Evolutionary conservation across 2,329 filamentous ascomycete species (phyloP), one percentile per base, ranked within the genome.

Genomic region (Pseudocercospora cruenta): DNA sequence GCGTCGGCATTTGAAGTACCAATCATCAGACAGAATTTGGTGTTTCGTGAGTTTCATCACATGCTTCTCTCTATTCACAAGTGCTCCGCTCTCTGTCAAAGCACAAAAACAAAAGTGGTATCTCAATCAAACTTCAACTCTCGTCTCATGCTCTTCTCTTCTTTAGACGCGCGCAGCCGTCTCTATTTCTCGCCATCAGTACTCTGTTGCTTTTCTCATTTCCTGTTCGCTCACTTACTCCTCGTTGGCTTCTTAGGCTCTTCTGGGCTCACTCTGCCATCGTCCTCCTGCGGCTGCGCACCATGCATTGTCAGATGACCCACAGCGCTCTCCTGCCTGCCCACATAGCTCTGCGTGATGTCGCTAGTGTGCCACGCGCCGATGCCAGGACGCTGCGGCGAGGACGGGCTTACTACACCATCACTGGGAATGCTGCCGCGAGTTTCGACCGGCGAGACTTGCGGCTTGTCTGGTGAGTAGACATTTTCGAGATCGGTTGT

Each of bases 281-380:
- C 54, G 3, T 58, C 54, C 9, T 55, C 26, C 21, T 58, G 24
- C 3, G 54, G 54, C 31, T 33, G 28, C n/a, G 72, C 74, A 8
- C 82, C 82, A 62, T 82, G 81, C 82, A 84, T 84, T 1, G 80
- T 82, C 59, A 81, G 54, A 26, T 81, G 78, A 63, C 81, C 78
- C 4, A 72, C 76, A 28, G 80, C 78, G 63, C 79, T 82, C 67
- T 78, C 75, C 71, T 83, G 81, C 49, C 82, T 72, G 2, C 79
- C 78, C 28, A 82, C 68, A 66, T 82, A 83, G 3, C 77, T 80
- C 3, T 79, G 78, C 24, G 80, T 82, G 3, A 71, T 66, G 16
- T 68, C 70, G 22, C 66, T 70, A 19, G 79, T 75, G 53, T 76
- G 73, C 39, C 67, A 81, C 1, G 75, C 62, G 1, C 73, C 73